Conservation (phyloP, 2,329 filamentous ascomycete species). For the Coniochaeta ligniaria region DNA sequence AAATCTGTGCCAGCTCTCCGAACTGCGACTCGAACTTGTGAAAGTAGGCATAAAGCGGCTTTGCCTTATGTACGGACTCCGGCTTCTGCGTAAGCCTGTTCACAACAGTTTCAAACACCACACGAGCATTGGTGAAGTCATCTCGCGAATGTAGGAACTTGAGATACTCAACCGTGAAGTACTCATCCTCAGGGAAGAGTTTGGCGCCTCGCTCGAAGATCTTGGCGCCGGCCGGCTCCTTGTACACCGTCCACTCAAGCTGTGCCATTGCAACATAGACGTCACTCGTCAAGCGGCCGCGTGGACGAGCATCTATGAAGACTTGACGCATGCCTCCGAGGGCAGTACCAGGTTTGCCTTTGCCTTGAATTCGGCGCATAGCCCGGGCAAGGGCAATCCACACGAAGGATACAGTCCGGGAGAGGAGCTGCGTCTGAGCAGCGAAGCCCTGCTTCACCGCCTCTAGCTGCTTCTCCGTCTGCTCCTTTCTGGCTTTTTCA, state of each 20-base stretch:
- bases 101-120: conserved; percentile 92
- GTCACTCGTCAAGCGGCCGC: conserved; percentile 84
- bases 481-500: conserved; percentile 33
- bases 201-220: conserved; percentile 94
- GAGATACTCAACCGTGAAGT: conserved; percentile 90
- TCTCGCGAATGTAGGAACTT: conserved; percentile 90
- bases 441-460: conserved; percentile 60
- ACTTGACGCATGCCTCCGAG: conserved; percentile 71
- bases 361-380: conserved; percentile 90
- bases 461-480: conserved; percentile 58
- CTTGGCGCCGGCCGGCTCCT: conserved; percentile 84
- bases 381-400: conserved; percentile 95
- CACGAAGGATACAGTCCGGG: conserved; percentile 79
- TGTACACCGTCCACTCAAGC: conserved; percentile 93
- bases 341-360: conserved; percentile 53
- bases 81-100: conserved; percentile 73
- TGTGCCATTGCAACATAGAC: conserved; percentile 91
- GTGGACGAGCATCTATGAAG: conserved; percentile 81
- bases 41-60: conserved; percentile 83
- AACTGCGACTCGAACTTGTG: conserved; percentile 94
- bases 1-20: conserved; percentile 84
- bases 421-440: conserved; percentile 67
- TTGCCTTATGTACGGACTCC: conserved; percentile 66
- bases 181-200: conserved; percentile 87
- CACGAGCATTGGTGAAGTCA: conserved; percentile 89